Conservation (phyloP, 768 basidiomycete species). For the Neoboletus subvelutipes region DNA sequence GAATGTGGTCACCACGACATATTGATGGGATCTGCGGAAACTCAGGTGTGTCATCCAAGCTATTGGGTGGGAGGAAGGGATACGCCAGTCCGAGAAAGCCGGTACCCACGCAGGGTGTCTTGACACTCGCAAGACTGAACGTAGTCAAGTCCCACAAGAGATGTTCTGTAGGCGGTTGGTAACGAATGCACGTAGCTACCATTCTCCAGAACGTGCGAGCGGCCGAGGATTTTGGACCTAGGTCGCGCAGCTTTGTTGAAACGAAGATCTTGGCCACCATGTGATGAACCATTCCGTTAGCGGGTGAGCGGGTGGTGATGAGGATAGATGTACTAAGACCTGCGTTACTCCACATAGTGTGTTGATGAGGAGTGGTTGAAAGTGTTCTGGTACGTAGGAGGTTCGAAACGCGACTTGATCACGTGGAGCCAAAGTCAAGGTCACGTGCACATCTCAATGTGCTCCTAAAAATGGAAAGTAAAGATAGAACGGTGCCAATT, state of each 20-base stretch:
- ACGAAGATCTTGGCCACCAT: slow-evolving; percentile 27
- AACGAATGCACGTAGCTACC: slow-evolving; percentile 25
- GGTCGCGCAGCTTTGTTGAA: slow-evolving; percentile 25
- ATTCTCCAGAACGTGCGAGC: slow-evolving; percentile 26
- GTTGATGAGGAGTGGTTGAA: background rate
- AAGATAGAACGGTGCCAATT: background rate
- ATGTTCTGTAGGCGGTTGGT: slow-evolving; percentile 21
- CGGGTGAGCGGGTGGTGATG: slow-evolving; percentile 22
- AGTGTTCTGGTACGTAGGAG: too few relatives aligned
- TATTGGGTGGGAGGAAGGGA: background rate
- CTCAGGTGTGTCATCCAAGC: slow-evolving; percentile 23
- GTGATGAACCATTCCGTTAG: slow-evolving; percentile 31
- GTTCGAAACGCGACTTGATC: slow-evolving; percentile 20
- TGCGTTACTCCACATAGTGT: slow-evolving; percentile 27
- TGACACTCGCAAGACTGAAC: slow-evolving; percentile 28
- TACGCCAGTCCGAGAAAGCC: slow-evolving; percentile 23
- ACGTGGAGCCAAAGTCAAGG: slow-evolving; percentile 17
- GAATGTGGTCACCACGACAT: slow-evolving; percentile 12
- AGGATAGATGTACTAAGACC: slow-evolving; percentile 29
- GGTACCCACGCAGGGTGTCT: slow-evolving; percentile 18
- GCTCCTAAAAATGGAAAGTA: slow-evolving; percentile 1
- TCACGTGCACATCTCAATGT: slow-evolving; percentile 11
- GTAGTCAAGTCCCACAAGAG: slow-evolving; percentile 21
- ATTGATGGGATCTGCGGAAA: slow-evolving; percentile 14
- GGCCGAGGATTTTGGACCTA: slow-evolving; percentile 25